Base-by-base conservation (phyloP, 345 rosid species). In the Anastatica hierochuntica region DNA sequence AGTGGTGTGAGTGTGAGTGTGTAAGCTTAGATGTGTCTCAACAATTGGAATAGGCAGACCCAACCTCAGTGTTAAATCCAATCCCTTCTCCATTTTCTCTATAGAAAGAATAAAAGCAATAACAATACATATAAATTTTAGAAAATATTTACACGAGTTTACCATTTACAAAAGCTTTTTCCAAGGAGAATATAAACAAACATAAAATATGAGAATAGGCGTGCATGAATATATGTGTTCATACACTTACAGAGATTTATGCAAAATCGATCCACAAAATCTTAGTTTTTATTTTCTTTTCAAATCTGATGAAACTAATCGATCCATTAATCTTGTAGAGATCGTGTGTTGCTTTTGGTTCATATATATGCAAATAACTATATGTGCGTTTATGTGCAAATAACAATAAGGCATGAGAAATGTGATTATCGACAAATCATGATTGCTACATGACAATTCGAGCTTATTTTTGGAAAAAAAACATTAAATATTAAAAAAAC, bases 31-130 rank as follows among this genome's bases (percentile, higher is more conserved):
- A 1, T 41, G 20, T 60, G 66, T 46, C 4, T 34, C 56, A 60
- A 53, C 52, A 40, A 20, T 61, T n/a, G 44, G 21, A 60, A 8
- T 18, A 9, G 72, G 62, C 51, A 53, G 45, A 60, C 62, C 45
- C 56, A 67, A 40, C 51, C 39, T 67, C 66, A 67, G 66, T 59
- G 72, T 67, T 39, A 67, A 60, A 44, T 67, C 72, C 62, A 67
- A 14, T 1, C 12, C 60, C 4, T 23, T 33, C 55, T 38, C 49
- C 64, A 58, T 66, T 52, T 50, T 34, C 29, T 13, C 49, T 58
- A 21, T 0, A 37, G 8, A 46, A 40, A 17, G 0, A 43, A 43
- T 31, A 14, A 49, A 51, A 50, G 19, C 29, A 17, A 7, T 8
- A 56, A 44, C 7, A 20, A 21, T 1, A 14, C 1, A 26, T 4